phyloP scores from a whole-genome alignment of 805 yeast species.

The Candida orba region DNA sequence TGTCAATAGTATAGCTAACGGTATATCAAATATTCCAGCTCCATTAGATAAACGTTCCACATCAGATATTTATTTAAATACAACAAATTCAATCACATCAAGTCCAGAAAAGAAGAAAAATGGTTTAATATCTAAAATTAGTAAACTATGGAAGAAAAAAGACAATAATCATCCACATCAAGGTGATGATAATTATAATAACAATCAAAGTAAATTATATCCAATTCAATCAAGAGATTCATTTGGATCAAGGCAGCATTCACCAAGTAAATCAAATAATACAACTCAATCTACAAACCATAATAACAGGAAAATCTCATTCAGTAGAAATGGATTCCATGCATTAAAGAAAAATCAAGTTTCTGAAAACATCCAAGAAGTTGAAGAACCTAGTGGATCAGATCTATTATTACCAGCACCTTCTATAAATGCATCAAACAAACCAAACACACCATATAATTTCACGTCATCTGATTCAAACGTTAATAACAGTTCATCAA shows the following conservation, averaged over 20 bases:
- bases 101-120: constrained; percentile 24
- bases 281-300: neutral
- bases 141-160: constrained; percentile 27
- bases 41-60: neutral
- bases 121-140: constrained; percentile 26
- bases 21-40: neutral
- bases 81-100: constrained; percentile 4
- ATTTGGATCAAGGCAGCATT: neutral
- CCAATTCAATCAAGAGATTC: constrained; percentile 3
- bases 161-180: constrained; percentile 4
- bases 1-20: neutral
- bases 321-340: neutral
- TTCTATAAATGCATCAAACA: neutral
- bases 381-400: neutral
- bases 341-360: constrained; percentile 4
- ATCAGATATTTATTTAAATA: neutral
- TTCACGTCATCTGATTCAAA: too few species aligned
- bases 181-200: neutral
- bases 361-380: neutral
- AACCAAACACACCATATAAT: too few species aligned
- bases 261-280: neutral
- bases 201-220: neutral
- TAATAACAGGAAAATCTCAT: neutral
- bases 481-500: neutral
- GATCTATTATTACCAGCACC: neutral